Evolutionary conservation across 352 stramenopile genomes (phyloP), one percentile per base, ranked within the genome.

Genomic region (Phytopythium mirpurense): DNA sequence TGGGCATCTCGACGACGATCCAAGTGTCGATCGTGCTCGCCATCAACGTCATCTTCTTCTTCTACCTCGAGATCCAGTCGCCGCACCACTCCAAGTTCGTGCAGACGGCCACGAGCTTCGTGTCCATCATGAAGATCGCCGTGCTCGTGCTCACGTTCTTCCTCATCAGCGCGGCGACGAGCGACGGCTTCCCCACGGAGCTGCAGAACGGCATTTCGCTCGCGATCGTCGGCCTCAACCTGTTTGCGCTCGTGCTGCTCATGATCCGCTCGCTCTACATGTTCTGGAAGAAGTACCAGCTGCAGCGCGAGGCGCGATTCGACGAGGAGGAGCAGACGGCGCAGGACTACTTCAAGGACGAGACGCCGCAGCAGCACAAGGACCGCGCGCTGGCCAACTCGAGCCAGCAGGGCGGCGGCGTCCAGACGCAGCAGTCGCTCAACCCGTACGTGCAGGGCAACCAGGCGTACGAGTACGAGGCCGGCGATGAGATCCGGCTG

Each of bases 81-180:
- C 78, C 78, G 34, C 72, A 87, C 68, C 69, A 85, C 68, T 86
- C 75, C 7, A 70, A 70, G 51, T 89, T 89, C 36, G 71, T 86
- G 37, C 78, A 89, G 63, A 86, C 74, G 18, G 82, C 78, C 8
- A 86, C 78, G 24, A 82, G 71, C 52, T 85, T 89, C 47, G 76
- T 89, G 40, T 83, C 70, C 29, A 75, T 89, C 55, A 83, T 89
- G 74, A 89, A 89, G 61, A 86, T 89, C 54, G 69, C 76, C 14
- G 70, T 83, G 34, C 72, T 89, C 19, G 71, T 86, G 54, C 57
- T 89, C 44, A 89, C 74, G 47, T 87, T 89, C 54, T 85, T 89
- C 60, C 54, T 89, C 5, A 73, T 89, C 59, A 87, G 57, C 11
- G 78, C 75, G 5, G 71, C 74, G 18, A 44, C 72, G 16, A 68